Base-by-base conservation (phyloP, 768 basidiomycete species). In the Multifurca ochricompacta region DNA sequence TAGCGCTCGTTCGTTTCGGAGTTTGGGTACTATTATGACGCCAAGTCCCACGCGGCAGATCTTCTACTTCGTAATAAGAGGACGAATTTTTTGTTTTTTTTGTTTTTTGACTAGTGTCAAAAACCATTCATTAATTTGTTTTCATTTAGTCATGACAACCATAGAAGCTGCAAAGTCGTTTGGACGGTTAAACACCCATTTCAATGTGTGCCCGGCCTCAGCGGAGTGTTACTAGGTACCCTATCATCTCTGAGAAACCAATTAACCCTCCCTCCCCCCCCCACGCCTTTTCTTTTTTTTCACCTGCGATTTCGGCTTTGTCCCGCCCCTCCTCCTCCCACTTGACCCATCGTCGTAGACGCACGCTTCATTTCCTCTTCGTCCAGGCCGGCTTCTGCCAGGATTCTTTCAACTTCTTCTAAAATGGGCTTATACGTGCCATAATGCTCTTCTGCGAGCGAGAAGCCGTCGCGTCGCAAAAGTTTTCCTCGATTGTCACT, bases 341-440 rank as follows among this genome's bases (percentile, higher is more conserved):
- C 76, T 27, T 62, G 62, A 13, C 71, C 69, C 4, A 67, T 68
- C 13, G 70, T 76, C 13, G 70, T 76, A 16, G 71, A 75, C 4
- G 80, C 82, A 21, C 70, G 72, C 61, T 74, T 74, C 77, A 90
- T 87, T 62, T 91, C 88, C 19, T 87, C 85, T 56, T 87, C 86
- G 54, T 93, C 88, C 48, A 93, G 67, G 0, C 90, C 91, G 0
- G 92, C 91, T 61, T 90, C 89, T 9, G 77, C 79, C 47, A 91
- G 67, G 39, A 93, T 92, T 60, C 78, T 84, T 65, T 91, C 89
- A 2, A 92, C 85, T 65, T 93, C 87, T 58, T 83, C 72, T 16
- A 94, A 67, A 6, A 89, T 76, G 0, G 91, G 92, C 63, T 91
- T 88, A 65, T 95, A 95, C 32, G 44, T 55, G 86, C 87, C 74